Evolutionary conservation across 257 asterid genomes (phyloP).

Genomic region (Plectranthus barbatus): DNA sequence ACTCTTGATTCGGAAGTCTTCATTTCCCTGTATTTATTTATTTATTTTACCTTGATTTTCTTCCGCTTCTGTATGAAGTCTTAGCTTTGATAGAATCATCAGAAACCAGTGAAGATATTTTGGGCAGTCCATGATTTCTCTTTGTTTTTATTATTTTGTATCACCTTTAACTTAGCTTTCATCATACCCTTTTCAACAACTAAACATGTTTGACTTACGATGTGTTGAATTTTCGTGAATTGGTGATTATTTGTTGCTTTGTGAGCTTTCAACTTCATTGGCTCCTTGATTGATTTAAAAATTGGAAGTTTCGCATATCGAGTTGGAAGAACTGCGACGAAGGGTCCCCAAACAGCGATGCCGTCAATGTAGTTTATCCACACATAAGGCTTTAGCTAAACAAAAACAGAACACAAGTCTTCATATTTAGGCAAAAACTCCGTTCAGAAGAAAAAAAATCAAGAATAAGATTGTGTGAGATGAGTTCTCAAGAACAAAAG

Average conservation of each 20-base stretch:
- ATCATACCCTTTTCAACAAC: background rate
- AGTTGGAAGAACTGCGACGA: too few relatives aligned
- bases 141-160: background rate
- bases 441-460: background rate
- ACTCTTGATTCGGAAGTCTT: background rate
- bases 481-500: conserved; percentile 7
- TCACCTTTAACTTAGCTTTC: background rate
- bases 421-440: background rate
- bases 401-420: background rate
- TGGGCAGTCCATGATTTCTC: background rate
- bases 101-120: background rate
- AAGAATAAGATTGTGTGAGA: background rate
- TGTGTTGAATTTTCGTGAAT: background rate
- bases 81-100: background rate
- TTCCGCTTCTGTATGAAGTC: too few relatives aligned
- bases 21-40: background rate
- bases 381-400: background rate
- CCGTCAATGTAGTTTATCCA: too few relatives aligned
- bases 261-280: background rate
- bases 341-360: too few relatives aligned
- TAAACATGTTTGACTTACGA: background rate
- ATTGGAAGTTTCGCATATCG: too few relatives aligned
- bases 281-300: too few relatives aligned
- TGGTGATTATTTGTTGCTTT: background rate
- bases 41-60: too few relatives aligned